phyloP scores from a whole-genome alignment of 2,329 filamentous ascomycete species.

The Pseudonectria foliicola region DNA sequence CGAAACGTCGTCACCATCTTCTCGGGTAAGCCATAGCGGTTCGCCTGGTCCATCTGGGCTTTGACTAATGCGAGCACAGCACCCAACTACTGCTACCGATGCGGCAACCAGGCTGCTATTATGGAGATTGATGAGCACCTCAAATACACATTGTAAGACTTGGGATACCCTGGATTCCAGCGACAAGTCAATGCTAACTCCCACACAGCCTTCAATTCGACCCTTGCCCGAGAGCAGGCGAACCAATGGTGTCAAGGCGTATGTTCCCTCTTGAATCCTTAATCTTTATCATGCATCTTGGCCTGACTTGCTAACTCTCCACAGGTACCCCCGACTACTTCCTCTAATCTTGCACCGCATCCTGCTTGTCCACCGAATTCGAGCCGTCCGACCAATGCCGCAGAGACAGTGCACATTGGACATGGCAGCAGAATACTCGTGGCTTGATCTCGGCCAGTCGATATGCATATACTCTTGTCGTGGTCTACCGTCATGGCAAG shows the following conservation, averaged over 20 bases:
- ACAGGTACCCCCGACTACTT: constrained; percentile 92
- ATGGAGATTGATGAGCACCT: constrained; percentile 99
- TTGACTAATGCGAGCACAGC: constrained; percentile 37
- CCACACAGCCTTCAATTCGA: constrained; percentile 87
- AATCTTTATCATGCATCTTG: neutral
- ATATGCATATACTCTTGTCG: neutral
- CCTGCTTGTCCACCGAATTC: constrained; percentile 19
- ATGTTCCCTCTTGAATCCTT: constrained; percentile 26
- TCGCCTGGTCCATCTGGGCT: neutral
- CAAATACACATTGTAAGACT: constrained; percentile 96
- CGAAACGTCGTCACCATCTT: constrained; percentile 98
- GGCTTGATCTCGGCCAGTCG: constrained; percentile 25
- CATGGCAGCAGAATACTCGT: constrained; percentile 10
- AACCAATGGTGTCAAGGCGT: constrained; percentile 97
- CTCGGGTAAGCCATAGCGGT: constrained; percentile 55
- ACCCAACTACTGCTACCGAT: constrained; percentile 96
- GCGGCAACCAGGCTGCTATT: constrained; percentile 98
- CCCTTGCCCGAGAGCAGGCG: constrained; percentile 91
- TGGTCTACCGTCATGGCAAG: too few relatives aligned
- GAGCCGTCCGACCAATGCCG: constrained; percentile 11
- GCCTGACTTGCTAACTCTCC: constrained; percentile 13
- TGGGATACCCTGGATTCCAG: neutral
- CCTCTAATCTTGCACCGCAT: constrained; percentile 55
- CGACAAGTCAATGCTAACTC: constrained; percentile 18
- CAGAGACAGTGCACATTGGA: constrained; percentile 6